Evolutionary conservation across 805 yeast species (phyloP), one percentile per base, ranked within the genome.

Genomic region (Maudiozyma turicensis): DNA sequence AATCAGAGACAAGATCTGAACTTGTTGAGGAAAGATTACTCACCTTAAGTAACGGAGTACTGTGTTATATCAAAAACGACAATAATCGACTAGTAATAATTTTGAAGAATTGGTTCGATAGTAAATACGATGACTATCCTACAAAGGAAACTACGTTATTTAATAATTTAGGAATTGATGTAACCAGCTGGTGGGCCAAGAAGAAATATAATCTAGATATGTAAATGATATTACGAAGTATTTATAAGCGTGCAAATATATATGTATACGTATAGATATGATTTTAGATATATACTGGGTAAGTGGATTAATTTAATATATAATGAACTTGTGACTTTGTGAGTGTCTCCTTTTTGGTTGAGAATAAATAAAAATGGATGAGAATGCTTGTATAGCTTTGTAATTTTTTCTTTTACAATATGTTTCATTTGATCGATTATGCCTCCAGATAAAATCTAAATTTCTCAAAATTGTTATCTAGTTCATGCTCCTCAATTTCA

Each of bases 401-500:
- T 42, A 9, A 2, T 11, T 34, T 34, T 34, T n/a, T 26, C 9
- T 14, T 20, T 13, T 28, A 35, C 1, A 34, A 44, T 29, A 14
- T 40, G 1, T 33, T 13, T 11, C 9, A 33, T 33, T 33, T 4
- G 11, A 33, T 33, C 26, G 26, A 20, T 33, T 15, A 35, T 11
- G 14, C 34, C 32, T 43, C 44, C 32, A 49, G 52, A 42, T 45
- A 60, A 41, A 50, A 52, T 35, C 46, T 50, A 40, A 52, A 62
- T 35, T 56, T 58, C 1, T 57, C 59, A 44, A 56, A 63, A 5
- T 53, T 52, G 29, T 51, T 43, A 11, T 56, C 51, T 15, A 60
- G 46, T 56, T 82, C 85, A 60, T 82, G 84, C 26, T 72, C 76
- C 54, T 80, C 83, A 41, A 82, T 72, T 56, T 80, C 86, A 30